phyloP scores from a whole-genome alignment of 2,329 filamentous ascomycete genomes.

The Tetracladium maxilliforme region DNA sequence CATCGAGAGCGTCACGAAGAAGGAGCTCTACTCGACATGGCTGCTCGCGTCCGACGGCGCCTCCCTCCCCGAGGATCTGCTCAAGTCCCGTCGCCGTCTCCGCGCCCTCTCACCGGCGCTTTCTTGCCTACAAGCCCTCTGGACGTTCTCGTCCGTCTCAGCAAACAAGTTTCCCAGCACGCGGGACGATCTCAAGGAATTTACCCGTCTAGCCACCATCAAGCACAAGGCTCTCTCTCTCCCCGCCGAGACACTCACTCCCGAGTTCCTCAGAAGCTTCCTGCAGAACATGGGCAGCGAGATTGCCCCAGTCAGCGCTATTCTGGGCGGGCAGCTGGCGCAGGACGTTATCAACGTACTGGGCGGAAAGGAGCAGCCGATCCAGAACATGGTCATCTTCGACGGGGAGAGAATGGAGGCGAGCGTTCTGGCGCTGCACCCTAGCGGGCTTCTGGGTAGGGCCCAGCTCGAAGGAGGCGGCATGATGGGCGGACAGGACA shows the following conservation, averaged over 20 bases:
- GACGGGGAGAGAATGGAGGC: conserved; percentile 72
- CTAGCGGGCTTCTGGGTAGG: conserved; percentile 39
- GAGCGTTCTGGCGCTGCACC: conserved; percentile 70
- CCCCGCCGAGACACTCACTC: conserved; percentile 49
- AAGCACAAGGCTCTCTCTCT: conserved; percentile 64
- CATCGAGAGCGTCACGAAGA: conserved; percentile 80
- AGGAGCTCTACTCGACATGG: conserved; percentile 80
- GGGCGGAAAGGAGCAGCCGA: conserved; percentile 78
- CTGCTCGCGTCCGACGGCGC: conserved; percentile 69
- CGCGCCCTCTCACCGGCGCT: conserved; percentile 71
- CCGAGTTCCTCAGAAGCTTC: conserved; percentile 69
- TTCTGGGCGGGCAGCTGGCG: conserved; percentile 78
- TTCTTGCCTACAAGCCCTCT: conserved; percentile 76
- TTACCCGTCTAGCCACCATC: conserved; percentile 63
- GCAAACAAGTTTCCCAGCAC: conserved; percentile 36
- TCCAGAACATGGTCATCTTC: conserved; percentile 90
- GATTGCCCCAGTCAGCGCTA: conserved; percentile 73
- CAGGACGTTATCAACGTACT: conserved; percentile 97
- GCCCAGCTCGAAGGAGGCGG: no score
- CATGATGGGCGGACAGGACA: no score
- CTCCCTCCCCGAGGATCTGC: conserved; percentile 54
- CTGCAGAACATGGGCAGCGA: conserved; percentile 76
- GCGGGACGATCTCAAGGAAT: conserved; percentile 53
- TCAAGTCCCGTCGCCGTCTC: conserved; percentile 51
- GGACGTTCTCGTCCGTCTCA: conserved; percentile 62